Conservation (phyloP, 139 green algal genomes). For the Micractinium sp. region DNA sequence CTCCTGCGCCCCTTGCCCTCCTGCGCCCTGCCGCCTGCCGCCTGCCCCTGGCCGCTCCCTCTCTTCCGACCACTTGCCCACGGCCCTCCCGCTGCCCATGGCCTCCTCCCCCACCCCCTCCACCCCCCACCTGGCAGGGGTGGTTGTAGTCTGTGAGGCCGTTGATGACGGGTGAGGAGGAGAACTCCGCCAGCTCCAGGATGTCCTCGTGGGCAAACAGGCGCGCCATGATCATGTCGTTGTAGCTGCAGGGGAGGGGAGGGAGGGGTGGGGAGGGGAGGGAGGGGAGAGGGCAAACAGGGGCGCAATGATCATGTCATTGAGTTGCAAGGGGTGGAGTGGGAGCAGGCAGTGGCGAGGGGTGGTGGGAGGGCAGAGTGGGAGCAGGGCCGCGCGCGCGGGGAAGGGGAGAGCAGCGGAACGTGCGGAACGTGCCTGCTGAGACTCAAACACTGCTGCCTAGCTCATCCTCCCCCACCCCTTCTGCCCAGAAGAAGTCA, state of each 20-base stretch:
- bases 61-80: too few species aligned
- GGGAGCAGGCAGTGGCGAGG: too few species aligned
- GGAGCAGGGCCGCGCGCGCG: too few species aligned
- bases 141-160: conserved; percentile 99
- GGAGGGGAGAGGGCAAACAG: too few species aligned
- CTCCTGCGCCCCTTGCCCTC: not conserved
- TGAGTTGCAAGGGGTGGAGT: too few species aligned
- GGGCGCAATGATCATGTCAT: too few species aligned
- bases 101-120: too few species aligned
- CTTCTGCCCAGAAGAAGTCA: not conserved
- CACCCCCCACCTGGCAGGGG: conserved; percentile 81
- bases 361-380: too few species aligned
- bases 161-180: conserved; percentile 92
- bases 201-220: conserved; percentile 97
- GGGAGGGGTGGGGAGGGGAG: not conserved
- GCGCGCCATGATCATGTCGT: conserved; percentile 99
- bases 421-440: too few species aligned
- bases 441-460: too few species aligned
- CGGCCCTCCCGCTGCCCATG: too few species aligned
- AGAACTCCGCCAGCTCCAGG: conserved; percentile 90
- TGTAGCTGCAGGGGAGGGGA: conserved; percentile 42
- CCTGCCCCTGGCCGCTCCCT: not conserved
- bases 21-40: not conserved
- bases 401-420: too few species aligned
- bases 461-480: not conserved